A percentile compares a stretch with the other conserved stretches of the same genome.
Evolutionary conservation across 768 basidiomycete genomes (phyloP).

Genomic region (Dioszegia hungarica): DNA sequence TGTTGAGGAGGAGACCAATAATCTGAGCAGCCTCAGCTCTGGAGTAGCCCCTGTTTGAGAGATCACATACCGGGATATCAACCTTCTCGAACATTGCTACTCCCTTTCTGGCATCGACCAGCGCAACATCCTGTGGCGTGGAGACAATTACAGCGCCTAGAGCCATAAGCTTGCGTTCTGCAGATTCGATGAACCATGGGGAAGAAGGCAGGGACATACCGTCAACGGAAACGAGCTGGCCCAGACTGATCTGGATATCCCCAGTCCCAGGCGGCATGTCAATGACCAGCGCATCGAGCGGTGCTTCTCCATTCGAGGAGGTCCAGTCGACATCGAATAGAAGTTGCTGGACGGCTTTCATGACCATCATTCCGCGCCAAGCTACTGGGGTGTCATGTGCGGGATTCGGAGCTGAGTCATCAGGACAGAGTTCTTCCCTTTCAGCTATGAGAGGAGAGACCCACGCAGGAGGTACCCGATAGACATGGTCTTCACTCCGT

Average conservation of each 20-base stretch:
- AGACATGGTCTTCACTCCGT: conserved; percentile 89
- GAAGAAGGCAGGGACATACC: conserved; percentile 55
- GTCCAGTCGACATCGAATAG: conserved; percentile 94
- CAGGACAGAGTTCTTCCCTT: too few relatives aligned
- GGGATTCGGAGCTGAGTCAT: conserved; percentile 52
- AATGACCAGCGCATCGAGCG: conserved; percentile 78
- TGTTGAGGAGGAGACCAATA: conserved; percentile 78
- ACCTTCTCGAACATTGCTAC: conserved; percentile 89
- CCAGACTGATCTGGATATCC: conserved; percentile 86
- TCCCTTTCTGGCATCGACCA: conserved; percentile 86
- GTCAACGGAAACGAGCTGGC: conserved; percentile 76
- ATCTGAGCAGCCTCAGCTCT: conserved; percentile 56
- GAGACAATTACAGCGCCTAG: conserved; percentile 88
- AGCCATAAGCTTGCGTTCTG: not conserved
- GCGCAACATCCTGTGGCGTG: conserved; percentile 89
- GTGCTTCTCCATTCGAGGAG: conserved; percentile 44
- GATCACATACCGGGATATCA: conserved; percentile 66
- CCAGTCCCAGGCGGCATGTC: conserved; percentile 98
- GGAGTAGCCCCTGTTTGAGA: not conserved
- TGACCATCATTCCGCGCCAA: conserved; percentile 97
- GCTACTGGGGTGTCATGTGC: conserved; percentile 72
- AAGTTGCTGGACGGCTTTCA: conserved; percentile 93
- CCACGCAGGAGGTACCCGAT: conserved; percentile 81
- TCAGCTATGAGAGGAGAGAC: too few relatives aligned
- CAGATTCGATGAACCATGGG: too few relatives aligned